Evolutionary conservation across 2,329 filamentous ascomycete species (phyloP).

Genomic region (Ophioceras dolichostomum): DNA sequence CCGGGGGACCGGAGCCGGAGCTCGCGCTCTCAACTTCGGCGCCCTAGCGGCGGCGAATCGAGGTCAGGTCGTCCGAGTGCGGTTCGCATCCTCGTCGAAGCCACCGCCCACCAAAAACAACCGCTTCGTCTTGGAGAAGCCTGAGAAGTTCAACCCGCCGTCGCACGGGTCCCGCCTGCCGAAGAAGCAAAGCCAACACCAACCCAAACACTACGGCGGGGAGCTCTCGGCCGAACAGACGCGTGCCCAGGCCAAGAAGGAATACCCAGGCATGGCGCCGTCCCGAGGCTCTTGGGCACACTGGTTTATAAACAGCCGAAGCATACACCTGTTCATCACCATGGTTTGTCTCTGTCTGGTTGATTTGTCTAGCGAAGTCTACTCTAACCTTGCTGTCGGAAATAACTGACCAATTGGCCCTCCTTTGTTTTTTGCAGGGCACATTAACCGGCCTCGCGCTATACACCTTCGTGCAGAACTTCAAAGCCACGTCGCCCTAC

Average conservation of each 20-base stretch:
- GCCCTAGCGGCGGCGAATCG: too few relatives aligned
- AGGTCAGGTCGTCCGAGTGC: slow-evolving; percentile 9
- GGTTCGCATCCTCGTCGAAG: slow-evolving; percentile 11
- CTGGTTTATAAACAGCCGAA: slow-evolving; percentile 69
- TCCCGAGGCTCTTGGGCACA: slow-evolving; percentile 70
- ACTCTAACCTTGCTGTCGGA: too few relatives aligned
- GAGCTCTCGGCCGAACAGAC: slow-evolving; percentile 53
- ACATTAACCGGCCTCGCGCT: slow-evolving; percentile 58
- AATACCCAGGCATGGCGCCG: slow-evolving; percentile 86
- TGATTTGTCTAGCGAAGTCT: too few relatives aligned
- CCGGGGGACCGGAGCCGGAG: too few relatives aligned
- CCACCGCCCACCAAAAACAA: slow-evolving; percentile 24
- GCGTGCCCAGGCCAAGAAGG: slow-evolving; percentile 50
- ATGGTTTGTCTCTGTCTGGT: slow-evolving; percentile 52
- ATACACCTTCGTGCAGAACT: slow-evolving; percentile 67
- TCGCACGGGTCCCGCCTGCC: slow-evolving; percentile 68
- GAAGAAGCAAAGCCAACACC: slow-evolving; percentile 26
- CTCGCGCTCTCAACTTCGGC: too few relatives aligned
- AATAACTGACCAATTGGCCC: too few relatives aligned
- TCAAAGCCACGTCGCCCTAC: slow-evolving; percentile 67
- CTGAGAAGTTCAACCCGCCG: slow-evolving; percentile 80
- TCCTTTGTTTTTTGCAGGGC: too few relatives aligned
- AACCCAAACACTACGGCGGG: slow-evolving; percentile 58
- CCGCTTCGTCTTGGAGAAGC: slow-evolving; percentile 68
- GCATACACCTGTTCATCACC: slow-evolving; percentile 71